Evolutionary conservation across 495 filamentous ascomycete species (phyloP).

Genomic region (Talaromyces ruber): DNA sequence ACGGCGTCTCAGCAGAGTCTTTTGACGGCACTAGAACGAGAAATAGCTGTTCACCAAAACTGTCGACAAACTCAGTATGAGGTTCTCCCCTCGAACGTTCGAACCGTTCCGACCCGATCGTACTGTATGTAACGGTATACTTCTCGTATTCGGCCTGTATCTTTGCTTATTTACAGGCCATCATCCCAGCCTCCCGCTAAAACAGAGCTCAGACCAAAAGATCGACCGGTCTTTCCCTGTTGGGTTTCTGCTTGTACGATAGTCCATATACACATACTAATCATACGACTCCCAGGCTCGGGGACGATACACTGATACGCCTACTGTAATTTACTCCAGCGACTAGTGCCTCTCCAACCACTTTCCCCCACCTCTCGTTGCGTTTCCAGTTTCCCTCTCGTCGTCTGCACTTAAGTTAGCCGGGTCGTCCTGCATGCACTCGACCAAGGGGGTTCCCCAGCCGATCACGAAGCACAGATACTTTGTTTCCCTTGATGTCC

Average conservation of each 20-base stretch:
- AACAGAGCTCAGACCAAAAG: constrained; percentile 1
- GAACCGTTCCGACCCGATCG: neutral
- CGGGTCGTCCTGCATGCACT: neutral
- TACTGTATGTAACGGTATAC: neutral
- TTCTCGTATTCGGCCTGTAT: neutral
- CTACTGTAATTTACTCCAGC: too few relatives aligned
- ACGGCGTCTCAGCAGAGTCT: too few relatives aligned
- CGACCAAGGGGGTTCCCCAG: neutral
- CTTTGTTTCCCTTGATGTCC: neutral
- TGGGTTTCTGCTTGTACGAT: constrained; percentile 2
- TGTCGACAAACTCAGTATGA: too few relatives aligned
- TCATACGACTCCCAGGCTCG: too few relatives aligned
- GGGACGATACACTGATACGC: too few relatives aligned
- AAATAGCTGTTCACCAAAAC: too few relatives aligned
- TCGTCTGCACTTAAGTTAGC: neutral
- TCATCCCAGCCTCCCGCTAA: neutral
- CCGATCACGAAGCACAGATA: neutral
- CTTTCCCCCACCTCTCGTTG: neutral
- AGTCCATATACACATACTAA: too few relatives aligned
- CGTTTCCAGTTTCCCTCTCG: neutral
- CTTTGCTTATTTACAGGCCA: neutral
- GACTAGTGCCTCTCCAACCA: neutral
- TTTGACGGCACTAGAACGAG: too few relatives aligned
- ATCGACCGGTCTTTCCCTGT: neutral
- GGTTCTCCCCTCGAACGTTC: too few relatives aligned